Conservation (phyloP, 805 yeast genomes). For the Lipomyces japonicus region DNA sequence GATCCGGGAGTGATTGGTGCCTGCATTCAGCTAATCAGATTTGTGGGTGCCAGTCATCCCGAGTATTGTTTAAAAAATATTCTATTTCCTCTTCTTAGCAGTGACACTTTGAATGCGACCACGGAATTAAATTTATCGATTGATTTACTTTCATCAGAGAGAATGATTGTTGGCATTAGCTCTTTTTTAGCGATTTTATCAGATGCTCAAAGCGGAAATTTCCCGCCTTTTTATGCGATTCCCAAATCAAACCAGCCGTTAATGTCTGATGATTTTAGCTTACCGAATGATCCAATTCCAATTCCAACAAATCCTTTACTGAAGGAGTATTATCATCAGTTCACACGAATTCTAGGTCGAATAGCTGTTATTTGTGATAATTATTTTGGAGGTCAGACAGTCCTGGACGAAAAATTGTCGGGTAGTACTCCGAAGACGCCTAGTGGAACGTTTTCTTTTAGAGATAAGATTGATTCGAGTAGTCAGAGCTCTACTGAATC, state of each 20-base stretch:
- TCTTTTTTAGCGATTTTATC: conserved; percentile 68
- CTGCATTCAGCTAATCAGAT: conserved; percentile 67
- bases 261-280: conserved; percentile 5
- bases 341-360: conserved; percentile 54
- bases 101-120: conserved; percentile 21
- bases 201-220: conserved; percentile 50
- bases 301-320: conserved; percentile 17
- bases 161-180: conserved; percentile 61
- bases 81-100: conserved; percentile 60
- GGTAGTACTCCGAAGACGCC: conserved; percentile 19
- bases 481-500: conserved; percentile 1
- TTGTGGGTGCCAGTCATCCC: conserved; percentile 72
- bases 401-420: conserved; percentile 37
- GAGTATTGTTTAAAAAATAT: conserved; percentile 77
- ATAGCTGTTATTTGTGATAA: conserved; percentile 59
- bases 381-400: conserved; percentile 49
- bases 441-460: conserved; percentile 12
- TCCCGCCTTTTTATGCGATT: conserved; percentile 71
- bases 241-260: conserved; percentile 34
- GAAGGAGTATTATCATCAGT: conserved; percentile 59
- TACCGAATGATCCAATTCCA: not conserved
- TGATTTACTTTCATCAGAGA: conserved; percentile 68
- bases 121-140: conserved; percentile 44
- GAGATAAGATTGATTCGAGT: not conserved
- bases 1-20: conserved; percentile 62